A percentile compares a stretch with the other conserved stretches of the same genome.
Conservation (phyloP, 805 yeast species). For the Yarrowia keelungensis region DNA sequence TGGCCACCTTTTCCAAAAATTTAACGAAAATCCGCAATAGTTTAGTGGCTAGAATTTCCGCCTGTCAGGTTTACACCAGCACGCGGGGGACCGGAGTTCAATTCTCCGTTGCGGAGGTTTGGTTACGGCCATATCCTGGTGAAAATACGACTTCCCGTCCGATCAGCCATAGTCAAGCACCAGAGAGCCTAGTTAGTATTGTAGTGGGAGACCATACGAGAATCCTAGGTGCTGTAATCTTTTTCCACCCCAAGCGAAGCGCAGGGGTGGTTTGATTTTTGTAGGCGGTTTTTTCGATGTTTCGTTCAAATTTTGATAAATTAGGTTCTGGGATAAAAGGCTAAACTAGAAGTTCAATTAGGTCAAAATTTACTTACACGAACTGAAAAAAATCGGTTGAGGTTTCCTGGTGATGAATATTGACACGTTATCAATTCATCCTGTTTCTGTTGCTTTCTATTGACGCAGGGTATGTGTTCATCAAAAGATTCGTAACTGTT, state of each 20-base stretch:
- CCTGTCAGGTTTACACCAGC: slow-evolving; percentile 47
- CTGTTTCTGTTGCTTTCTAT: too few species aligned
- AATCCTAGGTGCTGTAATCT: slow-evolving; percentile 16
- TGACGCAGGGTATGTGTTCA: too few species aligned
- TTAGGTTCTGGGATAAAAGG: too few species aligned
- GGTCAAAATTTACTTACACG: too few species aligned
- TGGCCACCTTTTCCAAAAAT: too few species aligned
- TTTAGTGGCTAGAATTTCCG: slow-evolving; percentile 54
- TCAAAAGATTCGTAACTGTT: too few species aligned
- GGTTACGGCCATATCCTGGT: slow-evolving; percentile 21
- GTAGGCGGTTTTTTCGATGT: too few species aligned
- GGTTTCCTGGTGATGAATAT: too few species aligned
- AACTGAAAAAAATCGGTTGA: too few species aligned
- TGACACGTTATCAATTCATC: too few species aligned
- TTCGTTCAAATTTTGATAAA: too few species aligned
- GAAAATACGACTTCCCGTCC: slow-evolving; percentile 17
- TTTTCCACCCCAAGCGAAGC: background rate
- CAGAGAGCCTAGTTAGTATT: slow-evolving; percentile 20
- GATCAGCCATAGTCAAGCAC: slow-evolving; percentile 24
- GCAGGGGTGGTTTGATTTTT: background rate
- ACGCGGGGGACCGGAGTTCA: slow-evolving; percentile 34
- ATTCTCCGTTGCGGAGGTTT: slow-evolving; percentile 21
- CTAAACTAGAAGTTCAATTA: too few species aligned
- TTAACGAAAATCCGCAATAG: slow-evolving; percentile 44
- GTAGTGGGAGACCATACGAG: slow-evolving; percentile 21